phyloP scores from a whole-genome alignment of 2,329 filamentous ascomycete genomes.

The Fusarium paranaense region DNA sequence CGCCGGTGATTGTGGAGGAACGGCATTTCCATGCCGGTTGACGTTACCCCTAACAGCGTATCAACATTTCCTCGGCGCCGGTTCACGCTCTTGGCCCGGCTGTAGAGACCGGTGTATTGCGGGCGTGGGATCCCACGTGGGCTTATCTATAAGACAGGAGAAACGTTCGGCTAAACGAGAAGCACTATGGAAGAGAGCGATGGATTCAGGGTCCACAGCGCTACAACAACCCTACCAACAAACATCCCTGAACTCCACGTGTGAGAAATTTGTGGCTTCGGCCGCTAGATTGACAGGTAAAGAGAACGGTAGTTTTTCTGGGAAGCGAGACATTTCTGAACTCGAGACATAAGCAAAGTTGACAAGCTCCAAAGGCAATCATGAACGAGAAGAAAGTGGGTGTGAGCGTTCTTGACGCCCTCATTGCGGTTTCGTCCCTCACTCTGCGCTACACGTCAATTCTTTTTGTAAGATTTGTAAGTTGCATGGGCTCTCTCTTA shows the following conservation, averaged over 20 bases:
- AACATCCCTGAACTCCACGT: slow-evolving; percentile 1
- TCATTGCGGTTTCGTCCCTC: background rate
- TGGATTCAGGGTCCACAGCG: background rate
- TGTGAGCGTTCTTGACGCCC: background rate
- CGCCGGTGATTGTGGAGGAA: background rate
- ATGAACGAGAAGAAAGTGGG: background rate
- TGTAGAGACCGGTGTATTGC: background rate
- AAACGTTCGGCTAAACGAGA: background rate
- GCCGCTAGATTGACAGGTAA: background rate
- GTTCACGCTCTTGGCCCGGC: background rate
- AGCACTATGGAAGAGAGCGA: background rate
- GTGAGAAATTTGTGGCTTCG: background rate
- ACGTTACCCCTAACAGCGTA: background rate
- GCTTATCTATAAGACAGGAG: background rate
- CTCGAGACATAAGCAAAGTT: background rate
- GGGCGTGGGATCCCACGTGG: background rate
- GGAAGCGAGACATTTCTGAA: background rate
- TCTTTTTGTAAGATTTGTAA: background rate
- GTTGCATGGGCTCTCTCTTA: background rate
- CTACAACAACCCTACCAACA: background rate
- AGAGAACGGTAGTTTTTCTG: background rate
- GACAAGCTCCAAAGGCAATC: background rate
- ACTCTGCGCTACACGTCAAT: background rate
- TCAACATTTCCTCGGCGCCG: background rate
- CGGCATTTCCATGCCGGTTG: background rate